Base-by-base conservation (phyloP, 1,284 basidiomycete genomes). In the Ustilago cynodontis region DNA sequence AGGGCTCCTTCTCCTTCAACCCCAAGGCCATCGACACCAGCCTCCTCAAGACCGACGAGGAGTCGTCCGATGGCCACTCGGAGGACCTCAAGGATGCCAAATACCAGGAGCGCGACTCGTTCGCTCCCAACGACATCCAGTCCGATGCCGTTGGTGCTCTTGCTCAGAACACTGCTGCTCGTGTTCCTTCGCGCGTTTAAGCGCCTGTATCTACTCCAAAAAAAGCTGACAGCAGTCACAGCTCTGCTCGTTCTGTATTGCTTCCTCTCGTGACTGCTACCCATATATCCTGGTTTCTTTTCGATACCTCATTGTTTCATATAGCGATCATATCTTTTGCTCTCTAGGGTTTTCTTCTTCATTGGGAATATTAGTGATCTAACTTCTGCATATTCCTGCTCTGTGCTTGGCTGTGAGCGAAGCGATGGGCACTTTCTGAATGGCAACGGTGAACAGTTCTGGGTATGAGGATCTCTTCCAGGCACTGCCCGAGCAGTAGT, bases 1-100 rank as follows among this genome's bases (percentile, higher is more conserved):
- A 71, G 51, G 86, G 86, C 26, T 79, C 84, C 1, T 53, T 87
- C 43, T 57, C 85, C 7, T 60, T 86, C 79, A 87, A 87, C 82
- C 86, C 86, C 57, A 81, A 82, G 68, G 54, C 80, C 37, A 79
- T 86, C 78, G 79, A 82, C 63, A 66, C 37, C 1, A 58, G 57
- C 37, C 69, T 71, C 26, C 59, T 77, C 55, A 69, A 76, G 53
- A 22, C 29, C 22, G 73, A 80, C 53, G 81, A 82, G 62, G 81
- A 76, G 63, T 64, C 71, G 59, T 57, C 70, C 26, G 71, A 72
- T 29, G 24, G 26, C 14, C 43, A 65, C 1, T 43, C 65, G 5
- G 64, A 66, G 50, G 61, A 64, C 45, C 68, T 68, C 59, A 71
- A 76, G 62, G 74, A 78, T 60, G 55, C 58, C 52, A 69, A 74